A percentile compares a stretch with the other conserved stretches of the same genome.
These are phyloP conservation scores for Cladosporium cucumerinum DNA, from an alignment of 2,329 filamentous ascomycete genomes.

Conservation along the genomic window DNA sequence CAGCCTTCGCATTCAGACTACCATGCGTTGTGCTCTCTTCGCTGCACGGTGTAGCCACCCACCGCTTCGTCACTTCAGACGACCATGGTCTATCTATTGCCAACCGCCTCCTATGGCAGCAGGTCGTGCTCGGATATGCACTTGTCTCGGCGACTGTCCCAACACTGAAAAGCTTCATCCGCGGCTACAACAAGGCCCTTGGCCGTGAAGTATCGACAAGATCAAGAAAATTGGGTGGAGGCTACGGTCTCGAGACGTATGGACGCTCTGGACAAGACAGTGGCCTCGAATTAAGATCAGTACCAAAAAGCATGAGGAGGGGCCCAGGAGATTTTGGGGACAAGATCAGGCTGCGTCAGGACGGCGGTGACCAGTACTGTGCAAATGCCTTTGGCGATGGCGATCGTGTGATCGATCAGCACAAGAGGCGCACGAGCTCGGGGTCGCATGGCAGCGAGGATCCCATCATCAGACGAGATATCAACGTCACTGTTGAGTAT, in stretches of 20 bases:
- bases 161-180: slow-evolving; percentile 31
- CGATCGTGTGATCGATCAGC: slow-evolving; percentile 13
- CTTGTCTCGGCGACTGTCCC: slow-evolving; percentile 32
- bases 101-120: slow-evolving; percentile 28
- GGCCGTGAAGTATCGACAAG: slow-evolving; percentile 22
- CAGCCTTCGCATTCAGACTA: slow-evolving; percentile 30
- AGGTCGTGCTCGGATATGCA: slow-evolving; percentile 31
- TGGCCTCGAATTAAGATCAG: slow-evolving; percentile 9
- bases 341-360: slow-evolving; percentile 17
- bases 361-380: slow-evolving; percentile 21
- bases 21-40: slow-evolving; percentile 24
- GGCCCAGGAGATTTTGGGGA: slow-evolving; percentile 1
- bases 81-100: slow-evolving; percentile 25
- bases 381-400: slow-evolving; percentile 22
- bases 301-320: not conserved
- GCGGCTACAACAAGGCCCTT: slow-evolving; percentile 27
- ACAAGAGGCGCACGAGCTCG: slow-evolving; percentile 19
- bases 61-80: slow-evolving; percentile 22
- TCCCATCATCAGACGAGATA: slow-evolving; percentile 27
- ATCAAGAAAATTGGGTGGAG: slow-evolving; percentile 21
- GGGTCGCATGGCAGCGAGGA: slow-evolving; percentile 22
- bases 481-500: slow-evolving; percentile 23
- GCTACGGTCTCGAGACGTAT: slow-evolving; percentile 21
- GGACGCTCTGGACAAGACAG: slow-evolving; percentile 19
- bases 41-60: slow-evolving; percentile 19